Percentiles rank a stretch among this genome's conserved stretches.
Evolutionary conservation across 306 rosid genomes (phyloP).

Genomic region (Cucurbita moschata): DNA sequence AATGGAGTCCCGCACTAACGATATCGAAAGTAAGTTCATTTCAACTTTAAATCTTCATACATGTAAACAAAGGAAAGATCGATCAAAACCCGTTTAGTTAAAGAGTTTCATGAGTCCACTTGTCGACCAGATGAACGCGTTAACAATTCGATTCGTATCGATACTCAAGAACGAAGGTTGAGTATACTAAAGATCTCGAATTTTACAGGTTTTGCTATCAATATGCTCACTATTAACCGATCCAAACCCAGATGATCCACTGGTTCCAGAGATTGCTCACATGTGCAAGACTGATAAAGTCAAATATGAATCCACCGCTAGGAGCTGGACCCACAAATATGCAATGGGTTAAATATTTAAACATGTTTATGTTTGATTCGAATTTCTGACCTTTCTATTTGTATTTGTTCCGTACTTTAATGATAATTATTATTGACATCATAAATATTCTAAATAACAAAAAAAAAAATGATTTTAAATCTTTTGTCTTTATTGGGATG

Average conservation of each 20-base stretch:
- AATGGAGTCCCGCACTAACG: constrained; percentile 98
- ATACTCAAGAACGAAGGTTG: neutral
- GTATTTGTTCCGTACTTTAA: neutral
- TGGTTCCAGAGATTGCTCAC: constrained; percentile 89
- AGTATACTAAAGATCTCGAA: no score
- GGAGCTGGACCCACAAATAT: constrained; percentile 87
- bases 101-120: no score
- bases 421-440: neutral
- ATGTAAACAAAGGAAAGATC: no score
- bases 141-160: no score
- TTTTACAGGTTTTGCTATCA: constrained; percentile 60
- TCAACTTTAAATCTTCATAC: no score
- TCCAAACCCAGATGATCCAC: constrained; percentile 90
- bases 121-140: no score
- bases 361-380: no score
- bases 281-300: constrained; percentile 65
- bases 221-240: constrained; percentile 78
- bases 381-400: neutral
- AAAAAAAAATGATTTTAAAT: neutral
- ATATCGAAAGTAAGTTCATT: constrained; percentile 52
- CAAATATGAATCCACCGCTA: constrained; percentile 70
- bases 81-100: no score
- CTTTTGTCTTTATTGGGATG: no score
- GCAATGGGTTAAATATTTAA: constrained; percentile 46
- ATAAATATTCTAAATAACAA: no score